A percentile compares a stretch with the other conserved stretches of the same genome.
phyloP scores from a whole-genome alignment of 495 filamentous ascomycete species.

The Xylaria grammica region DNA sequence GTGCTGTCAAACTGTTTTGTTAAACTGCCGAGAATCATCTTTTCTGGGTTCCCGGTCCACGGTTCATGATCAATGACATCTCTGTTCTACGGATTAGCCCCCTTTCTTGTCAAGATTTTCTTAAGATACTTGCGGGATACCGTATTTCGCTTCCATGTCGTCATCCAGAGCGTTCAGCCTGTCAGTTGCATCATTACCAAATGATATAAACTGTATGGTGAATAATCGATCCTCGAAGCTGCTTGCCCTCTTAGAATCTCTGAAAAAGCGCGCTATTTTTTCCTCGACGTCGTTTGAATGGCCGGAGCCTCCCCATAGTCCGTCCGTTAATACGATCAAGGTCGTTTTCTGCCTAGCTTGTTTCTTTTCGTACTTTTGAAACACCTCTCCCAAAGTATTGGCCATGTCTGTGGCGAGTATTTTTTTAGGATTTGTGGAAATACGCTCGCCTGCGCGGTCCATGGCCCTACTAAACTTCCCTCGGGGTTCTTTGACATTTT shows the following conservation, averaged over 20 bases:
- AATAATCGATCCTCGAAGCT: not conserved
- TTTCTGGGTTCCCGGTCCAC: conserved; percentile 33
- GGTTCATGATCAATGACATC: conserved; percentile 44
- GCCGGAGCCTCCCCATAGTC: not conserved
- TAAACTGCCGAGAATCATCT: conserved; percentile 44
- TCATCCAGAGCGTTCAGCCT: not conserved
- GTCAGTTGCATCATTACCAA: not conserved
- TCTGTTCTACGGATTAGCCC: conserved; percentile 15
- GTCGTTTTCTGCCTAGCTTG: not conserved
- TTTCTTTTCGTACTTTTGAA: not conserved
- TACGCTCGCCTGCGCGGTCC: not conserved
- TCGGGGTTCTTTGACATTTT: not conserved
- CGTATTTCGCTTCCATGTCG: not conserved
- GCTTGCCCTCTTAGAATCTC: not conserved
- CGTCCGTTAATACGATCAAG: not conserved
- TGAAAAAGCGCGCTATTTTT: not conserved
- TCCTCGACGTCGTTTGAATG: not conserved
- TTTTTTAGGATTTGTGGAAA: not conserved
- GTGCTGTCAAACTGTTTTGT: not conserved
- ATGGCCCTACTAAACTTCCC: not conserved
- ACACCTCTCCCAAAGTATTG: not conserved
- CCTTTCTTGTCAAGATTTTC: not conserved
- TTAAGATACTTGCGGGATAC: not conserved
- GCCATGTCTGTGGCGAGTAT: conserved; percentile 3
- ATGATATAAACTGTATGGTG: conserved; percentile 1